Base-by-base conservation (phyloP, 805 yeast species). In the Candida insectorum region DNA sequence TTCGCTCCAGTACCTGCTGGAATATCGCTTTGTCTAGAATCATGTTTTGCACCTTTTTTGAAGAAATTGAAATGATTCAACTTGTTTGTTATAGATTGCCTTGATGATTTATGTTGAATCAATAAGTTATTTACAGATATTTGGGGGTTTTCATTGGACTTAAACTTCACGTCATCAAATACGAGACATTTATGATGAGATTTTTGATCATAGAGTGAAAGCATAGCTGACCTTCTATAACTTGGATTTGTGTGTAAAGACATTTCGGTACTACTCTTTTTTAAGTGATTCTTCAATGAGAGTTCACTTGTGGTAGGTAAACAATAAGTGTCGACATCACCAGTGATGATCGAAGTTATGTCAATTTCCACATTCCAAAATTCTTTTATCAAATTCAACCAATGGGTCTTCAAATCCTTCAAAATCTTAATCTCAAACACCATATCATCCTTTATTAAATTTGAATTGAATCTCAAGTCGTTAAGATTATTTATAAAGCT, bases 401-500 rank as follows among this genome's bases (percentile, higher is more conserved):
- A 66, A 48, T 66, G 72, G 16, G 51, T 56, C 38, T 66, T 66
- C 43, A 66, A 53, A 43, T 66, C 71, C 21, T 48, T 38, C 25
- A 66, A 24, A 28, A 66, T 60, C 39, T 64, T 65, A 33, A 33
- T 43, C 39, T 65, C 70, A 30, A 60, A 65, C 9, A 55, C 37
- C 60, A 56, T 54, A 14, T 31, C 24, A 2, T 37, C 30, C 8
- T 28, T 34, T 1, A 65, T 32, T 35, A 66, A 48, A 18, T 51
- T 47, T n/a, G 68, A 61, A 26, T 53, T 49, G 17, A 33, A 34
- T 12, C 60, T 51, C 22, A 65, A 45, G 21, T 82, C 57, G 34
- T 70, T 65, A 14, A 60, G 46, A 30, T 74, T 67, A 11, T 73
- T 58, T 16, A 81, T 62, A 53, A 89, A 65, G 13, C 37, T 23